Base-by-base conservation (phyloP, 306 rosid species). In the Acacia melanoxylon region DNA sequence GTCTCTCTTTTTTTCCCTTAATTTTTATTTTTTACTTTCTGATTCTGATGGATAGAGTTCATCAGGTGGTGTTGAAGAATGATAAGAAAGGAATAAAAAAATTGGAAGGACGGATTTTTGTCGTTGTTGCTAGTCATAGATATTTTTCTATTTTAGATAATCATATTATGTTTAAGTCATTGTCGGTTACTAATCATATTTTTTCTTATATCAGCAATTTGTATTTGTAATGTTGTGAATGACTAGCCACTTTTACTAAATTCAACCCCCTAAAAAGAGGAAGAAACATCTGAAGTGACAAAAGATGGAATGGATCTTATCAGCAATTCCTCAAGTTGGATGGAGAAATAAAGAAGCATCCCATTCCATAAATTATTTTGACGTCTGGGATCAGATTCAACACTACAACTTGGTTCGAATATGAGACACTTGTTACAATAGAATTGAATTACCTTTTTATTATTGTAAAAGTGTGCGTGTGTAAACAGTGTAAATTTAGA, bases 311-410 rank as follows among this genome's bases (percentile, higher is more conserved):
- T 7, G 2, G 45, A 6, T 14, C 44, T 66, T 66, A 35, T 29
- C 45, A 33, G 46, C 13, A 66, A 8, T 15, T 33, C 71, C 44
- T 4, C 20, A 31, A 14, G 14, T 31, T 65, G 44, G 69, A 62
- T 68, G 61, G 4, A 52, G 44, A 63, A 4, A 25, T 31, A 67
- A 29, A 49, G 56, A 82, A 56, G 85, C 70, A 85, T 85, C 83
- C 5, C 79, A 82, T 86, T 82, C 7, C 79, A 68, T 17, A 78
- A 74, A 63, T 27, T 12, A 27, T 40, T 65, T 29, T 65, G 27
- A 76, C 42, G 61, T 71, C 13, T 16, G 24, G 77, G 33, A 68
- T 59, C 80, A 5, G 72, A 65, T 80, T 75, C 44, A 48, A 44
- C 84, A 61, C 78, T 40, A 31, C 81, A 68, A 45, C 54, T 11